phyloP scores from a whole-genome alignment of 345 rosid species.

The Sonneratia caseolaris region DNA sequence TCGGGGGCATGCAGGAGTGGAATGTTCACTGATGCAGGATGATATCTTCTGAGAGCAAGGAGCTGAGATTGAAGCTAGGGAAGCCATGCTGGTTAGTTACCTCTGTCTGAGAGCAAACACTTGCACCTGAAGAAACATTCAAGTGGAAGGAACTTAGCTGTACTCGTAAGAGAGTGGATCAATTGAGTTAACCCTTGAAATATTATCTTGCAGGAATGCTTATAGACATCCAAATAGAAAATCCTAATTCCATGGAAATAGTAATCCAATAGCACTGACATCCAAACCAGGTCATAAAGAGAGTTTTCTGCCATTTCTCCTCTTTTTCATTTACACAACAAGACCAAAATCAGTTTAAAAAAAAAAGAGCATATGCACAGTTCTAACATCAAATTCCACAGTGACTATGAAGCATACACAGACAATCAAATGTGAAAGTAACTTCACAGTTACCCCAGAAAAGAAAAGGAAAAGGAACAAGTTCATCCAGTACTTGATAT shows the following conservation, averaged over 20 bases:
- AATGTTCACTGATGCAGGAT: constrained; percentile 22
- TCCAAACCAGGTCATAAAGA: not conserved
- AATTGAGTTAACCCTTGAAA: not conserved
- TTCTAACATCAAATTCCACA: not conserved
- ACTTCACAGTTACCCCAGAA: not conserved
- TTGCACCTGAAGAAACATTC: constrained; percentile 29
- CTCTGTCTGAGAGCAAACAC: constrained; percentile 14
- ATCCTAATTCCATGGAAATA: not conserved
- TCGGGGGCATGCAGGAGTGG: constrained; percentile 18
- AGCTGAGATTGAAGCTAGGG: constrained; percentile 37
- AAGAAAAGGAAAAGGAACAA: not conserved
- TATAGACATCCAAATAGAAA: not conserved
- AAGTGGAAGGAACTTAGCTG: not conserved
- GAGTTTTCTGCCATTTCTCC: not conserved
- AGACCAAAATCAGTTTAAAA: not conserved
- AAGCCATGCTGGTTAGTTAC: constrained; percentile 41
- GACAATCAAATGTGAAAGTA: not conserved
- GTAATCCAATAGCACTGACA: not conserved
- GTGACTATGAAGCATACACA: not conserved
- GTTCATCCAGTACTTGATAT: not conserved
- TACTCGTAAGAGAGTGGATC: not conserved
- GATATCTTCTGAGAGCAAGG: constrained; percentile 44
- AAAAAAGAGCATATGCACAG: not conserved
- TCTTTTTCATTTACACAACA: not conserved
- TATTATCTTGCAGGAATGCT: not conserved